Base-by-base conservation (phyloP, 108 stramenopile genomes). In the Cyclostephanos tholiformis region DNA sequence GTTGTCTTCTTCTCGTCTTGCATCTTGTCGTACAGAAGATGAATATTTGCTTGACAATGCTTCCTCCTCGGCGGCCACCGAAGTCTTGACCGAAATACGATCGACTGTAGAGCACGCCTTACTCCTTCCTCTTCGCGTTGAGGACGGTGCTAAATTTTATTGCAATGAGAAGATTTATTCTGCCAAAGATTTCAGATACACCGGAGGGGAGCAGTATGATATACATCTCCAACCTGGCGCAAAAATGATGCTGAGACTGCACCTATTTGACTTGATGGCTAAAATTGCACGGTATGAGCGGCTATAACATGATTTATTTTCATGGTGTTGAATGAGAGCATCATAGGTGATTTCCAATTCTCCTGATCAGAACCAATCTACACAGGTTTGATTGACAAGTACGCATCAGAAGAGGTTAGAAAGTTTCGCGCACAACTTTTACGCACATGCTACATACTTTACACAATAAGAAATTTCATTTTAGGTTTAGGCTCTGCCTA, bases 181-280 rank as follows among this genome's bases (percentile, higher is more conserved):
- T 27, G 20, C 9, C 20, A 9, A 17, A 44, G 38, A n/a, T 23
- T 22, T 62, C 2, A n/a, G 41, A 2, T 38, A 22, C 19, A 13
- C 36, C 19, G 38, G 36, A 6, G 11, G 61, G 2, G 38, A 1
- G 0, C 9, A 43, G 61, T 20, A 39, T 32, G 49, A 0, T 38
- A 13, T 50, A 7, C 41, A 62, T 55, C 72, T 82, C 7, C 50
- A 52, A 48, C 72, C 82, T 16, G 77, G 67, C 35, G 82, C 77
- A 4, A 82, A 82, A 55, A 72, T 82, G 50, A 79, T 82, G 82
- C 64, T 82, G 29, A 77, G 82, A 14, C 25, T 78, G 49, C 77
- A 78, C 58, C 44, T 82, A 23, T 82, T 68, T 44, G 66, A 49
- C 0, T 65, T 82, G 29, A 69, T 69, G 2, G 62, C 63, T 36